These are phyloP conservation scores for Hypoxylon crocopeplum DNA, from an alignment of 495 filamentous ascomycete genomes.

Conservation along the genomic window DNA sequence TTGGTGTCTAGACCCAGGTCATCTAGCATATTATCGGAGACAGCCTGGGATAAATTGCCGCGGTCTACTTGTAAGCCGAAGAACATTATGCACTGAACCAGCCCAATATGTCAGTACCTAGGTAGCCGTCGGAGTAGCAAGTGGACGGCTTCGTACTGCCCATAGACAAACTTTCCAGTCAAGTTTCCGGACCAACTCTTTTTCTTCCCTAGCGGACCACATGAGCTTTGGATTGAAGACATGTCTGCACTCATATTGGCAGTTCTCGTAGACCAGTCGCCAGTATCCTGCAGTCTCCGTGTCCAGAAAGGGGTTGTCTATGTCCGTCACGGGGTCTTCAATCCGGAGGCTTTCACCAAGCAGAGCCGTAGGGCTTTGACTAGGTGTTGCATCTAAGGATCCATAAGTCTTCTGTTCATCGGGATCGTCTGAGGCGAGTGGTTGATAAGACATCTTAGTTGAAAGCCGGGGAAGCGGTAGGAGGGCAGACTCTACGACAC, in stretches of 20 bases:
- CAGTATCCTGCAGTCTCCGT: slow-evolving; percentile 38
- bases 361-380: slow-evolving; percentile 19
- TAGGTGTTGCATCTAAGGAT: slow-evolving; percentile 22
- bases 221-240: slow-evolving; percentile 58
- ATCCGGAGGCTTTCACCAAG: slow-evolving; percentile 21
- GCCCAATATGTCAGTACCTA: slow-evolving; percentile 9
- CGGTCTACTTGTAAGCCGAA: slow-evolving; percentile 65
- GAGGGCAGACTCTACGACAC: slow-evolving; percentile 4
- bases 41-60: slow-evolving; percentile 61
- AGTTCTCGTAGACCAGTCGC: slow-evolving; percentile 41
- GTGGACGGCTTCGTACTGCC: slow-evolving; percentile 50
- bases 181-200: slow-evolving; percentile 55
- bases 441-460: slow-evolving; percentile 38
- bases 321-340: slow-evolving; percentile 14
- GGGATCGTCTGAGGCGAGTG: slow-evolving; percentile 29
- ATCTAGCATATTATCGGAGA: slow-evolving; percentile 62
- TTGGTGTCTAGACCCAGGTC: slow-evolving; percentile 62
- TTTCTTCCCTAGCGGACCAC: slow-evolving; percentile 64
- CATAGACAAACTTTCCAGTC: slow-evolving; percentile 59
- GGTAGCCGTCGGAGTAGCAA: neutral
- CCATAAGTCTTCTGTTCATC: slow-evolving; percentile 34
- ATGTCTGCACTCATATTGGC: slow-evolving; percentile 55
- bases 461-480: slow-evolving; percentile 15
- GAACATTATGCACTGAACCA: slow-evolving; percentile 54
- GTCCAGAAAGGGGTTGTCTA: slow-evolving; percentile 46